Percentiles rank a stretch among this genome's conserved stretches.
phyloP scores from a whole-genome alignment of 805 yeast species.

The Wickerhamomyces ciferrii region DNA sequence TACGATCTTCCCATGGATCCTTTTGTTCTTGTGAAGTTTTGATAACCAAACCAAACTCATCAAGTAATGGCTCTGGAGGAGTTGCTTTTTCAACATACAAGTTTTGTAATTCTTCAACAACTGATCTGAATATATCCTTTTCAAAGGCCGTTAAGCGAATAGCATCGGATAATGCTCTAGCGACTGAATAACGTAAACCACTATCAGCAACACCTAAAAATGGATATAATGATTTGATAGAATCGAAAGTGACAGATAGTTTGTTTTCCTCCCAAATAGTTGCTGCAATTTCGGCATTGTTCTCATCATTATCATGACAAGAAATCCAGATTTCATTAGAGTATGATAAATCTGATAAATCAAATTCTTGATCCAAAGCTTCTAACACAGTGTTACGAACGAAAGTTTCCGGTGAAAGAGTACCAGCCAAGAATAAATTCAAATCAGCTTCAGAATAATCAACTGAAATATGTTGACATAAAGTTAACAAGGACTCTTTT shows the following conservation, averaged over 20 bases:
- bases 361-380: constrained; percentile 78
- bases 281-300: constrained; percentile 58
- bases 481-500: constrained; percentile 74
- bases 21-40: constrained; percentile 53
- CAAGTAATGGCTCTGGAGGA: constrained; percentile 74
- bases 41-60: constrained; percentile 74
- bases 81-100: constrained; percentile 55
- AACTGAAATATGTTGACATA: constrained; percentile 73
- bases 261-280: constrained; percentile 84
- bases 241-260: constrained; percentile 38
- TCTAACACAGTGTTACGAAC: constrained; percentile 80
- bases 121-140: constrained; percentile 20
- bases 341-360: constrained; percentile 36
- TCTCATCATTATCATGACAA: constrained; percentile 64
- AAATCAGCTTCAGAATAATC: constrained; percentile 55
- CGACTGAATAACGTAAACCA: constrained; percentile 69
- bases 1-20: constrained; percentile 82
- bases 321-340: constrained; percentile 75
- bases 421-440: constrained; percentile 45
- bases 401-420: constrained; percentile 58
- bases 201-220: constrained; percentile 52
- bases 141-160: constrained; percentile 28
- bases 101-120: constrained; percentile 41
- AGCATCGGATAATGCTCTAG: constrained; percentile 64
- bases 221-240: constrained; percentile 41